Percentiles rank a stretch among this genome's conserved stretches.
Conservation (phyloP, 306 rosid species). For the Corylus heterophylla region DNA sequence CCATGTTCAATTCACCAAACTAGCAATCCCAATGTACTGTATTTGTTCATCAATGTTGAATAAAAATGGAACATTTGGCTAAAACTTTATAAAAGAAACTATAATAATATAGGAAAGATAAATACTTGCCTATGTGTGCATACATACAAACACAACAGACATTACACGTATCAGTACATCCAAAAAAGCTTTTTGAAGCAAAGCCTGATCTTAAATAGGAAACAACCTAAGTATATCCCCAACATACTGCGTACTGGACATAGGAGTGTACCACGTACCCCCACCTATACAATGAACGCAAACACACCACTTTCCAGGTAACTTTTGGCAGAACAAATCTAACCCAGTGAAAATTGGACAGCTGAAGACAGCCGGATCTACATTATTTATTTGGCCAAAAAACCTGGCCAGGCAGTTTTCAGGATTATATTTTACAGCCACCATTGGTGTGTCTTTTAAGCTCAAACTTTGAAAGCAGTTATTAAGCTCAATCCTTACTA, state of each 20-base stretch:
- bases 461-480: background rate
- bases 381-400: background rate
- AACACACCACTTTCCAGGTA: background rate
- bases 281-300: background rate
- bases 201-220: background rate
- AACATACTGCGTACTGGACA: background rate
- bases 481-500: background rate
- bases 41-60: background rate
- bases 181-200: background rate
- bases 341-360: background rate
- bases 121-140: background rate
- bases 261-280: background rate
- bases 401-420: background rate
- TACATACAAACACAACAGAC: background rate
- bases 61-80: background rate
- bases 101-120: too few relatives aligned
- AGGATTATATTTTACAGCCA: background rate
- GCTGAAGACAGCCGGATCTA: background rate
- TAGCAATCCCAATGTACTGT: background rate
- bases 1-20: background rate
- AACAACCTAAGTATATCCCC: background rate
- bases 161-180: background rate
- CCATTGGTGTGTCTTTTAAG: background rate
- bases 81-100: background rate
- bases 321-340: background rate